Percentiles rank a stretch among this genome's conserved stretches.
phyloP scores from a whole-genome alignment of 2,329 filamentous ascomycete genomes.

The Xylariaceae sp. region DNA sequence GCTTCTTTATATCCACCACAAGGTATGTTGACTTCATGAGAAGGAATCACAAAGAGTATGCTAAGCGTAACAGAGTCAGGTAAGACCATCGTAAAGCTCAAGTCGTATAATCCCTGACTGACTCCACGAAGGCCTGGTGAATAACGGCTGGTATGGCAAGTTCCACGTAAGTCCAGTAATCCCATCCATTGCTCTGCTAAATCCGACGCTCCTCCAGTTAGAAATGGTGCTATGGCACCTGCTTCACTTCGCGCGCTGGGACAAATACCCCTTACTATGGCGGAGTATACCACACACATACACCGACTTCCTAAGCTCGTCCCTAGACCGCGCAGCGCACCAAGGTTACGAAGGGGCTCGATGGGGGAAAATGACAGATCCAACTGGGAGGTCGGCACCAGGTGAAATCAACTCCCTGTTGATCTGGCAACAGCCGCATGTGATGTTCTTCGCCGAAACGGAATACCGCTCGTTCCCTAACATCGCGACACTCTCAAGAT shows the following conservation, averaged over 20 bases:
- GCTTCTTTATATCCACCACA: constrained; percentile 46
- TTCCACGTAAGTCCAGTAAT: constrained; percentile 39
- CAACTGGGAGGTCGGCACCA: constrained; percentile 49
- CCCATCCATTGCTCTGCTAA: no score
- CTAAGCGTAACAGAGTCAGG: constrained; percentile 22
- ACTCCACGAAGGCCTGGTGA: constrained; percentile 39
- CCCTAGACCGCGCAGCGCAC: constrained; percentile 33
- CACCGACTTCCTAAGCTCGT: constrained; percentile 39
- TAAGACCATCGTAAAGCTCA: background rate
- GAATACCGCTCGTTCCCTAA: constrained; percentile 46
- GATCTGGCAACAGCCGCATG: constrained; percentile 59
- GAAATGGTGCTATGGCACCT: constrained; percentile 53
- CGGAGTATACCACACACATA: constrained; percentile 45
- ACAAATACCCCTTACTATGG: constrained; percentile 40
- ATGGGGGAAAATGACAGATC: constrained; percentile 53
- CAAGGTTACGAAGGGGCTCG: constrained; percentile 43
- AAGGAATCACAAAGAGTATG: background rate
- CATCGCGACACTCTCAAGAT: constrained; percentile 41
- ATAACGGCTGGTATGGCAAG: constrained; percentile 54
- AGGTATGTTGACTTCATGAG: constrained; percentile 25
- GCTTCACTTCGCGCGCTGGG: constrained; percentile 47
- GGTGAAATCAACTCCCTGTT: constrained; percentile 57
- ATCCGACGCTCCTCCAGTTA: constrained; percentile 30
- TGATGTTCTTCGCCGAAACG: constrained; percentile 54
- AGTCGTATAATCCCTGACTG: no score